Evolutionary conservation across 2,329 filamentous ascomycete genomes (phyloP), one percentile per base, ranked within the genome.

Genomic region (Aspergillus ustus): DNA sequence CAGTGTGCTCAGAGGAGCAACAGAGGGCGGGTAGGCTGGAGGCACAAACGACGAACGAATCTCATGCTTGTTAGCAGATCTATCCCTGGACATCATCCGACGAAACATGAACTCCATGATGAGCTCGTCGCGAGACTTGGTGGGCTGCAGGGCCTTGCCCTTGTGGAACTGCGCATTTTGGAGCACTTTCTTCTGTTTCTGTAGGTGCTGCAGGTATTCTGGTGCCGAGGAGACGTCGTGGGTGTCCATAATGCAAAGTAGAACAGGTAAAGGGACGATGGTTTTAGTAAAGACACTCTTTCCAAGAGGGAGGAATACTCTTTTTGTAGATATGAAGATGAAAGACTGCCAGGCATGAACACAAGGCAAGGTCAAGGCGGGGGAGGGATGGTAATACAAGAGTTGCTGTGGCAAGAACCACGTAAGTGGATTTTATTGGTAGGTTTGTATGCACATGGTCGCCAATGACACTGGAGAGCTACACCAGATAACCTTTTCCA

Each of bases 11-110:
- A 71, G 52, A 0, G 66, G 25, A 7, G 28, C 50, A 43, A 62
- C 46, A 17, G 52, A 70, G 0, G 71, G 70, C 17, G 44, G 19
- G 46, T 73, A 72, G 19, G 64, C 57, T 2, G 60, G 63, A 7
- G 67, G 66, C 2, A 71, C 17, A 43, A 70, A 70, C 6, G 63
- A 66, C 15, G 63, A 62, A 4, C 20, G 46, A 37, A 60, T 5
- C 1, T 7, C 20, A 20, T 44, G 15, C 6, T 3, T n/a, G 19
- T 25, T 46, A n/a, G 43, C 43, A 4, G 57, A 15, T 28, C 6
- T 15, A 7, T 3, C 43, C 13, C 11, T 61, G 1, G 20, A 43
- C 55, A 60, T 58, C 52, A 59, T 59, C 22, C 49, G 60, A 9
- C 45, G 59, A 56, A 57, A 50, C 59, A 56, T 56, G 46, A 68